Evolutionary conservation across 2,329 filamentous ascomycete species (phyloP).

Genomic region (Calonectria pseudoturangicola): DNA sequence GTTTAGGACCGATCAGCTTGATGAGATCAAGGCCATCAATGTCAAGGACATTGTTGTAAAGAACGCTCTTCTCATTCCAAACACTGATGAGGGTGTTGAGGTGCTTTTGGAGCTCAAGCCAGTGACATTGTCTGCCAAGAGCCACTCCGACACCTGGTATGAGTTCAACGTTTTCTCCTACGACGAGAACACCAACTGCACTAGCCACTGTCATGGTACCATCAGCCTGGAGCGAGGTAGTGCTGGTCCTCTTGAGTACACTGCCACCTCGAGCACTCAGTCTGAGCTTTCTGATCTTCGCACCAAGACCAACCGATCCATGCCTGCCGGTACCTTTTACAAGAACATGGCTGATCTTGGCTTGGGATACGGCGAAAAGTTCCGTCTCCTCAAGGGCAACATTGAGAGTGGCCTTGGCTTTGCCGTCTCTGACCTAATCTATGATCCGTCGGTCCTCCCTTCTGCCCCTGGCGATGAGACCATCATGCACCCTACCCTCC

Average conservation of each 20-base stretch:
- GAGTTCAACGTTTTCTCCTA: slow-evolving; percentile 54
- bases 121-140: slow-evolving; percentile 46
- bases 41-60: slow-evolving; percentile 50
- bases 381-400: slow-evolving; percentile 48
- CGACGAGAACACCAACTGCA: slow-evolving; percentile 52
- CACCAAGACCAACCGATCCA: slow-evolving; percentile 49
- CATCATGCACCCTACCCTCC: slow-evolving; percentile 49
- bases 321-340: slow-evolving; percentile 48
- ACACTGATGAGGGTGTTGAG: slow-evolving; percentile 51
- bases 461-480: slow-evolving; percentile 50
- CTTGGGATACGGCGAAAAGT: slow-evolving; percentile 50
- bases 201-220: slow-evolving; percentile 49
- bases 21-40: slow-evolving; percentile 44
- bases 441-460: slow-evolving; percentile 44
- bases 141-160: slow-evolving; percentile 50
- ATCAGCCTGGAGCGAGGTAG: slow-evolving; percentile 46
- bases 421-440: slow-evolving; percentile 46
- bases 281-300: slow-evolving; percentile 40
- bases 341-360: slow-evolving; percentile 50
- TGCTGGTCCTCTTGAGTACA: slow-evolving; percentile 43
- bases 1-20: slow-evolving; percentile 40
- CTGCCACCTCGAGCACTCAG: slow-evolving; percentile 34
- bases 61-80: slow-evolving; percentile 50
- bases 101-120: slow-evolving; percentile 50
- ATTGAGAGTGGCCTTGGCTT: slow-evolving; percentile 52